phyloP scores from a whole-genome alignment of 768 basidiomycete genomes.

The Mycena pura region DNA sequence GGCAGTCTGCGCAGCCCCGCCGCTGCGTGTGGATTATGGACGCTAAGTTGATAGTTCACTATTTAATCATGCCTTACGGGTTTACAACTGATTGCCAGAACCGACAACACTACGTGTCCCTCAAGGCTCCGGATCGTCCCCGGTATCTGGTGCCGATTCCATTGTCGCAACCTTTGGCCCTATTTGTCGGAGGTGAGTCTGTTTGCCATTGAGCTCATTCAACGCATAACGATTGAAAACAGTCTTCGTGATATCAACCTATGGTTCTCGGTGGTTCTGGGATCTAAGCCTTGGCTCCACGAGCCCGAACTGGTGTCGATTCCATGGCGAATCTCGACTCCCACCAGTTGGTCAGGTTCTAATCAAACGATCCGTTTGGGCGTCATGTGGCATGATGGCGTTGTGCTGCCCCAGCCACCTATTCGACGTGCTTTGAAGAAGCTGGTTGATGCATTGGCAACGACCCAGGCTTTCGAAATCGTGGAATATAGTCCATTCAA shows the following conservation, averaged over 20 bases:
- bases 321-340: constrained; percentile 20
- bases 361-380: constrained; percentile 37
- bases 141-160: constrained; percentile 55
- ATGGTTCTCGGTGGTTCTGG: constrained; percentile 38
- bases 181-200: constrained; percentile 48
- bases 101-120: constrained; percentile 49
- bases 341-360: constrained; percentile 25
- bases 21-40: constrained; percentile 24
- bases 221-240: not conserved
- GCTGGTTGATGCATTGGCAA: constrained; percentile 41
- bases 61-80: not conserved
- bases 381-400: constrained; percentile 43
- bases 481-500: constrained; percentile 42
- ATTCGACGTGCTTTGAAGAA: constrained; percentile 45
- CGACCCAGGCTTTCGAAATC: constrained; percentile 41
- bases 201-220: not conserved
- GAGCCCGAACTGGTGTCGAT: constrained; percentile 45
- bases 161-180: constrained; percentile 65
- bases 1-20: constrained; percentile 42
- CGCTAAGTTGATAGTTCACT: constrained; percentile 14
- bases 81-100: constrained; percentile 16
- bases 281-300: constrained; percentile 45
- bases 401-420: constrained; percentile 48
- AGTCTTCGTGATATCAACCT: constrained; percentile 39
- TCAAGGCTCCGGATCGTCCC: constrained; percentile 45